phyloP scores from a whole-genome alignment of 1,139 yeast genomes.

The Hansenula sp. region DNA sequence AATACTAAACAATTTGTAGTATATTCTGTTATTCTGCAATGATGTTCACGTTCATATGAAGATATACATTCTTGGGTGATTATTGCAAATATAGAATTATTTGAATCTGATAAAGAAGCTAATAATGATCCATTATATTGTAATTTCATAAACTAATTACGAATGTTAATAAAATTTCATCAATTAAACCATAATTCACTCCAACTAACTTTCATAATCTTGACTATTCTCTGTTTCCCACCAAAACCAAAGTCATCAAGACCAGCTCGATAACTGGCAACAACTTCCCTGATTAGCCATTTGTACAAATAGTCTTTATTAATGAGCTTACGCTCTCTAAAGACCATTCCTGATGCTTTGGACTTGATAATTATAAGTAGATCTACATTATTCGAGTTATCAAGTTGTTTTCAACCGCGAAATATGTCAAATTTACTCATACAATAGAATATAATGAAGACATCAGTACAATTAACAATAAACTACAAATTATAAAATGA shows the following conservation, averaged over 20 bases:
- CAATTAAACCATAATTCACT: no score
- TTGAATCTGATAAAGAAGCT: conserved; percentile 10
- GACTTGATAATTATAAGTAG: no score
- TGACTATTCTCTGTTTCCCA: neutral
- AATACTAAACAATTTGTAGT: conserved; percentile 8
- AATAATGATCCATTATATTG: neutral
- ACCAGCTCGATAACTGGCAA: neutral
- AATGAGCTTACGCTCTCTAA: neutral
- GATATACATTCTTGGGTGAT: conserved; percentile 7
- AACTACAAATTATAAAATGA: neutral
- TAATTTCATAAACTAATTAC: neutral
- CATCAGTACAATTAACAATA: no score
- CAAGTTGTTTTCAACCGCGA: no score
- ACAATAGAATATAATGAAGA: no score
- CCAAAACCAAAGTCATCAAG: neutral
- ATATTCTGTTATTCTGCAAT: conserved; percentile 13
- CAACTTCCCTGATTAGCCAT: neutral
- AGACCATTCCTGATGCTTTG: neutral
- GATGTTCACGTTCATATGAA: conserved; percentile 9
- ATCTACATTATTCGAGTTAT: no score
- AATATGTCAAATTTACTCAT: no score
- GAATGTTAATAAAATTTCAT: neutral
- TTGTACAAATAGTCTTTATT: neutral
- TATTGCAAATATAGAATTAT: conserved; percentile 10
- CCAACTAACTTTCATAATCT: neutral